These are phyloP conservation scores for Ilyonectria mors-panacis DNA, from an alignment of 2,329 filamentous ascomycete species.

Conservation along the genomic window DNA sequence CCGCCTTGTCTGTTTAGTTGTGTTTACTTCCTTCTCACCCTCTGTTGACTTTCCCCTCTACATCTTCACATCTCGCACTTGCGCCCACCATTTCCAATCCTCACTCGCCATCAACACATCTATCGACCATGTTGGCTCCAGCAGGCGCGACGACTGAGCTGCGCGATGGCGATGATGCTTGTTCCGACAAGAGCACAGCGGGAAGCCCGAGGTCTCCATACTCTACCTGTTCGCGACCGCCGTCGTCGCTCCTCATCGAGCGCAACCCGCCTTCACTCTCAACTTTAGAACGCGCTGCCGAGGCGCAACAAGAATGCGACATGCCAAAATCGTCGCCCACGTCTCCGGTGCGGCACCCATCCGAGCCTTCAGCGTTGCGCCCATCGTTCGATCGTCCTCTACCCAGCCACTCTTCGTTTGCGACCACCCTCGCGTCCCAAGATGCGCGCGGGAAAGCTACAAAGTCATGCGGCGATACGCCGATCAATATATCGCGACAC, in stretches of 20 bases:
- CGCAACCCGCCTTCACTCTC: background rate
- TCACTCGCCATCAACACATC: background rate
- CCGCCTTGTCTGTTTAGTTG: background rate
- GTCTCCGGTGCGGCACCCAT: background rate
- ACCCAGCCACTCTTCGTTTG: slow-evolving; percentile 18
- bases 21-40: slow-evolving; percentile 3
- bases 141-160: background rate
- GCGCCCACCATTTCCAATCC: background rate
- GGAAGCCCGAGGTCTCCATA: slow-evolving; percentile 15
- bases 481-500: background rate
- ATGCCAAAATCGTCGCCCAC: slow-evolving; percentile 1
- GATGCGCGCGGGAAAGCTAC: background rate
- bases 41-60: background rate
- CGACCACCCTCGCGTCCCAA: slow-evolving; percentile 7
- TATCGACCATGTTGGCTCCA: slow-evolving; percentile 4
- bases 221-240: slow-evolving; percentile 30
- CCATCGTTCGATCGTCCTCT: slow-evolving; percentile 2
- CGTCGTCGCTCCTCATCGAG: slow-evolving; percentile 38
- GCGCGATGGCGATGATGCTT: background rate
- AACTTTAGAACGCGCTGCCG: background rate
- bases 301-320: background rate
- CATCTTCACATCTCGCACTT: background rate
- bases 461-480: background rate
- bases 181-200: background rate
- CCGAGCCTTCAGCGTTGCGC: slow-evolving; percentile 19